Evolutionary conservation across 2,329 filamentous ascomycete genomes (phyloP), one percentile per base, ranked within the genome.

Genomic region (Chaetomium olivaceum): DNA sequence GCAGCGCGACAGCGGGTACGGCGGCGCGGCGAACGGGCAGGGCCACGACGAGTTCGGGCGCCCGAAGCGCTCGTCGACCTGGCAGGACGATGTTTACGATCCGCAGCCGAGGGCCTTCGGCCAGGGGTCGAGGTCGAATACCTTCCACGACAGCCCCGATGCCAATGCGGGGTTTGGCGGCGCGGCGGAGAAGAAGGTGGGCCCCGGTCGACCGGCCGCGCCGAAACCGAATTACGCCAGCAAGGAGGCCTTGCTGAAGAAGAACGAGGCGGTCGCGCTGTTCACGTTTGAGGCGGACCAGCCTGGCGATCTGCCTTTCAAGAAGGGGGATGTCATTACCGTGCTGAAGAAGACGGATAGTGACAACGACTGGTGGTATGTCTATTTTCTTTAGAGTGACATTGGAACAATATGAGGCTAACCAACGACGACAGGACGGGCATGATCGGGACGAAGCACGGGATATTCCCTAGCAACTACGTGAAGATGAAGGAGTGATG

Each of bases 221-320:
- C 93, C 94, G 0, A 98, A 98, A 78, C 95, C 94, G 0, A 88
- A 91, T 61, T 96, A 97, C 74, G 82, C 79, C 14, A 82, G 81
- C 72, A 87, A 87, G 77, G 80, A 85, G 58, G 81, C 81, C 0
- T 68, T 81, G 67, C 74, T 88, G 66, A 85, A 83, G 75, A 83
- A 85, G 71, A 93, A 97, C 71, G 92, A 98, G 78, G 95, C 93
- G 0, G 83, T 97, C 23, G 95, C 95, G 2, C 83, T 97, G 68
- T 98, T 91, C 78, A 97, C 91, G 2, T 99, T 99, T 75, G 94
- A 98, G 69, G 89, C 93, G 0, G 94, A 97, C 73, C 93, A 97
- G 77, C 88, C 92, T 0, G 94, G 94, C 4, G 94, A 99, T 76
- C 77, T 98, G 64, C 92, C 90, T 0, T 99, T 99, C 80, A 97